Base-by-base conservation (phyloP, 2,329 filamentous ascomycete genomes). In the Cordyceps javanica region DNA sequence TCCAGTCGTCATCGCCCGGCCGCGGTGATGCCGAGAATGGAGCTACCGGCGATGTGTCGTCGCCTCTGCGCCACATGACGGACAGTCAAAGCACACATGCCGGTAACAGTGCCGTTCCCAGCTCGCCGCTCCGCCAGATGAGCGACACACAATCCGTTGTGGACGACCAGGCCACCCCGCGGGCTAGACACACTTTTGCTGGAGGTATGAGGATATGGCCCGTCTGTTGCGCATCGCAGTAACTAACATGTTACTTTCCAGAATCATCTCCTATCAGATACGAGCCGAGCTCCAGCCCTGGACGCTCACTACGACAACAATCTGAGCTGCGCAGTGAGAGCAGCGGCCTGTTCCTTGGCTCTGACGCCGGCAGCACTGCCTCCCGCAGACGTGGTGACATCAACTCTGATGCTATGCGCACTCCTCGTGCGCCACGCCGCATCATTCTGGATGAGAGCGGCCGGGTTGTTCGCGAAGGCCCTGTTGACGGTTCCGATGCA, bases 261-360 rank as follows among this genome's bases (percentile, higher is more conserved):
- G 93, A 92, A 67, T 97, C 93, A 0, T 97, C 93, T 1, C 93
- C 93, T 1, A 90, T 97, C 64, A 85, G 87, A 70, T 97, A 97
- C 70, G 90, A 90, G 58, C 86, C 91, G 36, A 96, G 91, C 72
- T 96, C 93, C 38, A 96, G 90, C 68, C 90, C 91, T 26, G 86
- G 84, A n/a, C 84, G 83, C 67, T 78, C 76, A 62, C 73, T 80
- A 58, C 75, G 82, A 62, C 78, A 82, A 50, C 85, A 87, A 62
- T 87, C 89, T 54, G 86, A 93, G 68, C 78, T 90, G 60, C 84
- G 84, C 64, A 95, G 89, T 70, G 90, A 91, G 68, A 91, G 87
- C 75, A 96, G 91, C 67, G 89, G 86, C 5, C 80, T 97, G 30
- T 97, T 97, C 68, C 87, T 97, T 39, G 70, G 70, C 78, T 88